Base-by-base conservation (phyloP, 2,329 filamentous ascomycete species). In the Chaetoscypha palmicola region DNA sequence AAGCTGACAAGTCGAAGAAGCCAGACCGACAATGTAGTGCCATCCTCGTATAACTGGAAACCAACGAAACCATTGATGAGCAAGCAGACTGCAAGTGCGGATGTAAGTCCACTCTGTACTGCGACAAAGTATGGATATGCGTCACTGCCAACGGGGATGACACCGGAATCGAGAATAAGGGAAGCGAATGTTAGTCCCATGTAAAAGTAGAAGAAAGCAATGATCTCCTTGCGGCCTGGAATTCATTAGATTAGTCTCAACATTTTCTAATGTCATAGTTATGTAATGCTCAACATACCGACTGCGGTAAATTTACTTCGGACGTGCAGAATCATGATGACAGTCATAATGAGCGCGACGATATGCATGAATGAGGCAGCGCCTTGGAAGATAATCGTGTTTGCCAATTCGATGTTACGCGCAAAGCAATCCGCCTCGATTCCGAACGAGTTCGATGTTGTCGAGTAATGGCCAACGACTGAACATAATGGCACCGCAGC, bases 241-340 rank as follows among this genome's bases (percentile, higher is more conserved):
- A 22, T 3, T 21, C 11, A n/a, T n/a, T n/a, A n/a, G n/a, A n/a
- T n/a, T n/a, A n/a, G n/a, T n/a, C n/a, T n/a, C n/a, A n/a, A n/a
- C n/a, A n/a, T n/a, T n/a, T n/a, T n/a, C n/a, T n/a, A n/a, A n/a
- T n/a, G n/a, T n/a, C n/a, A 17, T 31, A 3, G 16, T 7, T 10
- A 31, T 10, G 14, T 14, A 39, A 16, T 14, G 30, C 17, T 10
- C 21, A 45, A 67, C 84, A 47, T 76, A 91, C 86, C 91, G 57
- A 98, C 92, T 59, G 92, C 92, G 17, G 92, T 98, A 66, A 98
- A 98, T 69, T 98, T 98, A 58, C 87, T 91, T 58, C 92, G 79
- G 51, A 98, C 86, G 66, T 98, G 92, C 52, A 98, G 74, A 50
- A 98, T 89, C 92, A 98, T 98, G 59, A 95, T 83, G 7, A 91